These are phyloP conservation scores for Rhazya stricta DNA, from an alignment of 257 asterid species.

Conservation along the genomic window DNA sequence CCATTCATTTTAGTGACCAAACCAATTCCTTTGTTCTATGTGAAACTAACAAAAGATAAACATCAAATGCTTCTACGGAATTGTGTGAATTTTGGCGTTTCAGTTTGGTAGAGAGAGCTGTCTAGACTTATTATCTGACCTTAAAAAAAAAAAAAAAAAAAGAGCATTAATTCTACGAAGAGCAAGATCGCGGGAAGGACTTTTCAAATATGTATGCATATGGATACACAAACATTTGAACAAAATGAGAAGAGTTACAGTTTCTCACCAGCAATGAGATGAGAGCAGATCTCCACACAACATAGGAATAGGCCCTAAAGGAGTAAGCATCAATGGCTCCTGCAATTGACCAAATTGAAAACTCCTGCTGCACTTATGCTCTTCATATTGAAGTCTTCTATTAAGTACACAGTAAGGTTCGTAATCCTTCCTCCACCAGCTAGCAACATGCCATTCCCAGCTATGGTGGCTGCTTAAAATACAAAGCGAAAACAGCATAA, in stretches of 20 bases:
- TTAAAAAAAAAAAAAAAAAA: too few species aligned
- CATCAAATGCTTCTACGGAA: too few species aligned
- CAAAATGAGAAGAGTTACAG: neutral
- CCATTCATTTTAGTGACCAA: too few species aligned
- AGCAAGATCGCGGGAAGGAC: neutral
- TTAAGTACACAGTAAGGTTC: slow-evolving; percentile 69
- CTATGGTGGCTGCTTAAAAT: slow-evolving; percentile 46
- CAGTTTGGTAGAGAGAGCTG: too few species aligned
- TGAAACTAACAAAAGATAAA: too few species aligned
- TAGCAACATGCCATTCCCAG: slow-evolving; percentile 44
- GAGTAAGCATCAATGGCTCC: slow-evolving; percentile 79
- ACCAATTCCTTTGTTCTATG: too few species aligned
- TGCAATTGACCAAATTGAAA: slow-evolving; percentile 53
- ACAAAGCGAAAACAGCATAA: neutral
- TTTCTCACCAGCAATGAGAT: slow-evolving; percentile 53
- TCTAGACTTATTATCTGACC: too few species aligned
- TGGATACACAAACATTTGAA: too few species aligned
- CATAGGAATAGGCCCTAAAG: slow-evolving; percentile 57
- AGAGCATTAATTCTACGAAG: neutral
- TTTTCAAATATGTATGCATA: neutral
- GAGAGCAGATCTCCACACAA: slow-evolving; percentile 70
- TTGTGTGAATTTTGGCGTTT: too few species aligned
- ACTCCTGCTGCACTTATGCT: slow-evolving; percentile 73
- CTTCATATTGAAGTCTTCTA: slow-evolving; percentile 65
- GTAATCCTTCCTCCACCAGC: slow-evolving; percentile 67